phyloP scores from a whole-genome alignment of 192 early-diverging fungal genomes.

The Coemansia sp. region DNA sequence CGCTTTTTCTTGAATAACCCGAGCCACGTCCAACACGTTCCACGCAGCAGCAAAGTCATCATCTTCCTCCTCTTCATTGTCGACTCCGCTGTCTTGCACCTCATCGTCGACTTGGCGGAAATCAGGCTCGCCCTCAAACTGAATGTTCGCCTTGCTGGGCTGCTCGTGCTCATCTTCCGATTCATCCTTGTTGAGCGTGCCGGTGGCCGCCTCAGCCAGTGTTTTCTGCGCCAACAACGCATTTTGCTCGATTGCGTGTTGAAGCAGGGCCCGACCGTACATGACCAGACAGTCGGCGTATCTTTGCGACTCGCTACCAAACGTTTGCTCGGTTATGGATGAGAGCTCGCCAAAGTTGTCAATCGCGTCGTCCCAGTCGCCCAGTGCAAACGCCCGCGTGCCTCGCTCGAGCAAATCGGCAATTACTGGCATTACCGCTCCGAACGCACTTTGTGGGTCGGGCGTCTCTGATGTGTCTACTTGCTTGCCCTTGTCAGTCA shows the following conservation, averaged over 20 bases:
- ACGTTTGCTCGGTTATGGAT: slow-evolving; percentile 60
- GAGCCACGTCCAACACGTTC: slow-evolving; percentile 82
- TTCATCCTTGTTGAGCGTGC: slow-evolving; percentile 25
- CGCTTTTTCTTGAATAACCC: slow-evolving; percentile 71
- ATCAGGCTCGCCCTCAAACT: slow-evolving; percentile 68
- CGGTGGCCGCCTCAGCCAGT: slow-evolving; percentile 53
- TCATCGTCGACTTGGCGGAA: slow-evolving; percentile 44
- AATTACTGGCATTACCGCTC: slow-evolving; percentile 47
- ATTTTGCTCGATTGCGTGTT: slow-evolving; percentile 70
- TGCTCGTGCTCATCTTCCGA: slow-evolving; percentile 13
- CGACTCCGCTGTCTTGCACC: slow-evolving; percentile 21
- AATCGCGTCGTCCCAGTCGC: slow-evolving; percentile 65
- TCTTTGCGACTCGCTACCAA: slow-evolving; percentile 61
- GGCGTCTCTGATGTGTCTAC: slow-evolving; percentile 12
- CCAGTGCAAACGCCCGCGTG: slow-evolving; percentile 62
- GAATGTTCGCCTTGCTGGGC: slow-evolving; percentile 56
- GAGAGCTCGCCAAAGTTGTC: slow-evolving; percentile 69
- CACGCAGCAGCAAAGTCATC: slow-evolving; percentile 77
- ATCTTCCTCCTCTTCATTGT: slow-evolving; percentile 44
- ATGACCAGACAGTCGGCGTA: slow-evolving; percentile 72
- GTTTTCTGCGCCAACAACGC: slow-evolving; percentile 68
- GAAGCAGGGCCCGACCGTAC: slow-evolving; percentile 74
- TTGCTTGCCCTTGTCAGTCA: slow-evolving; percentile 47
- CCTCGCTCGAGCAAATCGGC: slow-evolving; percentile 63
- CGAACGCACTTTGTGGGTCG: slow-evolving; percentile 19